phyloP scores from a whole-genome alignment of 2,329 filamentous ascomycete species.

The Xylaria multiplex region DNA sequence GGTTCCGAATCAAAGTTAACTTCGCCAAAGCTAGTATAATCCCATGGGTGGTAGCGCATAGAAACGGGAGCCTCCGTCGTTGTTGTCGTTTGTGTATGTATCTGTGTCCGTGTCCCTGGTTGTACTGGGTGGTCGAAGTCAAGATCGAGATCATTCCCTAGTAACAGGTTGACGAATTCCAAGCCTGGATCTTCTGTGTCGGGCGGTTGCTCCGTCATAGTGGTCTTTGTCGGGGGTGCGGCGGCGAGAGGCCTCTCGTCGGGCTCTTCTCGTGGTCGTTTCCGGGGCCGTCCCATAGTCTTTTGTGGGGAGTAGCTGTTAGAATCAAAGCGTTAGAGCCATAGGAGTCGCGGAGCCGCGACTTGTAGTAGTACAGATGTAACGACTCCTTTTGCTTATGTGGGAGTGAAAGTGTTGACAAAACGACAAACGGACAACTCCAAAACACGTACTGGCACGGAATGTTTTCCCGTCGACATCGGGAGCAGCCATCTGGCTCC shows the following conservation, averaged over 20 bases:
- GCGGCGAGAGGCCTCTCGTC: constrained; percentile 27
- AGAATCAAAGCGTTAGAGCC: constrained; percentile 8
- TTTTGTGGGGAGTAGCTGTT: constrained; percentile 69
- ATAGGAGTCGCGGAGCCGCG: background rate
- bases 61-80: background rate
- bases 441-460: constrained; percentile 54
- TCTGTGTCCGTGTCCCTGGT: background rate
- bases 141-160: constrained; percentile 37
- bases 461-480: constrained; percentile 67
- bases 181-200: constrained; percentile 45
- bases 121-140: constrained; percentile 12
- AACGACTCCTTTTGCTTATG: background rate
- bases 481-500: constrained; percentile 66
- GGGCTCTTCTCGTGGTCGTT: constrained; percentile 56
- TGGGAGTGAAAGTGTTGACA: background rate
- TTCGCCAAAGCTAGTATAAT: constrained; percentile 35
- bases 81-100: constrained; percentile 12
- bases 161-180: constrained; percentile 44
- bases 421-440: background rate
- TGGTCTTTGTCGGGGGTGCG: constrained; percentile 39
- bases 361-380: background rate
- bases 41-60: constrained; percentile 16
- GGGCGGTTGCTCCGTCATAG: constrained; percentile 44
- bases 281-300: constrained; percentile 72
- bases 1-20: constrained; percentile 44